These are phyloP conservation scores for Debaryomycetaceae sp. DNA, from an alignment of 1,139 yeast species.

Conservation along the genomic window DNA sequence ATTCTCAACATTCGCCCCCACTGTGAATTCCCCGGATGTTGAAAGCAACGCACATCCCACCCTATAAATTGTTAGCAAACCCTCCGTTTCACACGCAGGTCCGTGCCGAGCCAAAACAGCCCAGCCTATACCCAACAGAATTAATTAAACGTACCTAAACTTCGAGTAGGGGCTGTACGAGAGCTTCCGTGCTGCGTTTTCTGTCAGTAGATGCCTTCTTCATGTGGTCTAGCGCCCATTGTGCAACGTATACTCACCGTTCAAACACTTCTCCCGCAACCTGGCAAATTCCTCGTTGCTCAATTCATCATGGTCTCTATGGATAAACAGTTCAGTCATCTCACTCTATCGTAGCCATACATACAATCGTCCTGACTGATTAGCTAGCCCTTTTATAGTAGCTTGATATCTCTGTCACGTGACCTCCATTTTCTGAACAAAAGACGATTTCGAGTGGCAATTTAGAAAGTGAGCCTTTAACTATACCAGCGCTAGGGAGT, in stretches of 20 bases:
- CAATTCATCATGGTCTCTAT: slow-evolving; percentile 17
- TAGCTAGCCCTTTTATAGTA: no score
- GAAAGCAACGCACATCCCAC: slow-evolving; percentile 80
- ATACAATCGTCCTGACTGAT: no score
- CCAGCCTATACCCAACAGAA: not conserved
- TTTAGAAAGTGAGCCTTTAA: no score
- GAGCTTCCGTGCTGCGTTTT: slow-evolving; percentile 39
- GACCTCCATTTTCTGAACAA: no score
- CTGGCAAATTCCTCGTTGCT: slow-evolving; percentile 22
- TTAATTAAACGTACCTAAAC: slow-evolving; percentile 45
- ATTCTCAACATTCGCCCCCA: slow-evolving; percentile 90
- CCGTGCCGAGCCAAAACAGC: no score
- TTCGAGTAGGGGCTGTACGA: slow-evolving; percentile 84
- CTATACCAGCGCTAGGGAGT: no score
- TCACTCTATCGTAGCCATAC: no score
- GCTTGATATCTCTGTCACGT: no score
- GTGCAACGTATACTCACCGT: slow-evolving; percentile 21
- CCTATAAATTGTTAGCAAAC: slow-evolving; percentile 31
- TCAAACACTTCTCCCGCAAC: slow-evolving; percentile 24
- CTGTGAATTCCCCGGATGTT: slow-evolving; percentile 41
- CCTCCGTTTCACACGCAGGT: no score
- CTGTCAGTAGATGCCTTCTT: slow-evolving; percentile 2
- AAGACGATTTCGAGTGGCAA: no score
- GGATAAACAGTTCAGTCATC: slow-evolving; percentile 4
- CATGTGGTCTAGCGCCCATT: not conserved